Evolutionary conservation across 352 stramenopile genomes (phyloP), one percentile per base, ranked within the genome.

Genomic region (Globisporangium cylindrosporum): DNA sequence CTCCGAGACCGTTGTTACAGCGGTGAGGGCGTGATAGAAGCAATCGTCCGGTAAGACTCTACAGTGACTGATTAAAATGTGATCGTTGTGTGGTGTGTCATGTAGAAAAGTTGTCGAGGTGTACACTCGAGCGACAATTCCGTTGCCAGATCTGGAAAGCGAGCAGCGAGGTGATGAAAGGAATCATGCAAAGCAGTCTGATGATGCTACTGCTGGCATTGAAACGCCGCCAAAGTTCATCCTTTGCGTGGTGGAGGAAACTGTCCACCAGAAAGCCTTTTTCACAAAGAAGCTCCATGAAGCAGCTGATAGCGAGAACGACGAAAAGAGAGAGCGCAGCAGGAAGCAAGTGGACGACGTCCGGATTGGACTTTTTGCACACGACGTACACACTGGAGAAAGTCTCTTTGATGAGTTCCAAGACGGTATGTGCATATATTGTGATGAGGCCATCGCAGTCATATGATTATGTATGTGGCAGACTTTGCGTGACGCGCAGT

Each of bases 71-170:
- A 29, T 29, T 29, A 29, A 29, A 29, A 29, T 29, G 27, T 29
- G 27, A 29, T 29, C 18, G n/a, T 58, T 36, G 15, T 32, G 15
- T 58, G 53, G 27, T 29, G 25, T 61, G 56, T 24, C n/a, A 0
- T 48, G 51, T 36, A 85, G 79, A 32, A 73, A 72, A 27, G 79
- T 88, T 27, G 64, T 73, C 3, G 72, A 85, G 24, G 62, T 85
- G 48, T 85, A 84, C 49, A 85, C 79, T 6, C 72, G 77, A 7
- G 77, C 79, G 5, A 88, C 79, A 15, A 79, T 88, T 24, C 75
- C 76, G 12, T 32, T 62, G n/a, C 20, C 63, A 5, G 73, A 78
- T 27, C 48, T 54, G 48, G 48, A 27, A 6, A 27, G 48, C 7
- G 20, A 54, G 18, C 48, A 25, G 48, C n/a, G 6, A 14, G 48